Conservation (phyloP, 129 eudicot genomes). For the Tanacetum coccineum region DNA sequence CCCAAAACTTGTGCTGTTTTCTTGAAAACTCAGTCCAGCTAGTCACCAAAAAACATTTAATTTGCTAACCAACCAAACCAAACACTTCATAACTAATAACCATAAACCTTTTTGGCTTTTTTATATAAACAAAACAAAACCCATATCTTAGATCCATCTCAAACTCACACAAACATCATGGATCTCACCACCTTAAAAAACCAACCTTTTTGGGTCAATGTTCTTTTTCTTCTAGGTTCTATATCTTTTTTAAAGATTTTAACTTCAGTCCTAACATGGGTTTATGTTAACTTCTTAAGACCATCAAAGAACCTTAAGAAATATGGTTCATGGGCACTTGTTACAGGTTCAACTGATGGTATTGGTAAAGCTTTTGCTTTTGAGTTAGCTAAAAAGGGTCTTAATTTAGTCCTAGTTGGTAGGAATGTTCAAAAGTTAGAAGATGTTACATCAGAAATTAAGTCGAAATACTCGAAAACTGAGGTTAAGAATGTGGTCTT, state of each 20-base stretch:
- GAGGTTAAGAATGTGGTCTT: constrained; percentile 63
- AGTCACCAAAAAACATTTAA: background rate
- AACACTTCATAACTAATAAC: background rate
- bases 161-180: constrained; percentile 23
- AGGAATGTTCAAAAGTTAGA: constrained; percentile 64
- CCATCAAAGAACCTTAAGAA: constrained; percentile 41
- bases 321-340: constrained; percentile 89
- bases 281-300: constrained; percentile 52
- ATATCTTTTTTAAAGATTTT: constrained; percentile 12
- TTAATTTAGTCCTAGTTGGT: constrained; percentile 64
- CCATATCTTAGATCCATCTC: constrained; percentile 18
- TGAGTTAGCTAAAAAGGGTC: constrained; percentile 65
- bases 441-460: constrained; percentile 50
- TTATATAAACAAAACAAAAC: constrained; percentile 1
- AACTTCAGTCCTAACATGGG: constrained; percentile 17
- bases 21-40: too few relatives aligned
- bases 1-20: too few relatives aligned
- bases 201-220: constrained; percentile 22
- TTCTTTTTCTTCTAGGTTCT: constrained; percentile 17
- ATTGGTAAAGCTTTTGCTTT: constrained; percentile 87
- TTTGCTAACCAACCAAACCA: constrained; percentile 17
- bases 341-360: constrained; percentile 91
- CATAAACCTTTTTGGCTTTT: background rate
- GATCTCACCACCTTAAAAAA: constrained; percentile 13
- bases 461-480: constrained; percentile 40